Conservation (phyloP, 2,329 filamentous ascomycete species). For the Fusarium secorum region DNA sequence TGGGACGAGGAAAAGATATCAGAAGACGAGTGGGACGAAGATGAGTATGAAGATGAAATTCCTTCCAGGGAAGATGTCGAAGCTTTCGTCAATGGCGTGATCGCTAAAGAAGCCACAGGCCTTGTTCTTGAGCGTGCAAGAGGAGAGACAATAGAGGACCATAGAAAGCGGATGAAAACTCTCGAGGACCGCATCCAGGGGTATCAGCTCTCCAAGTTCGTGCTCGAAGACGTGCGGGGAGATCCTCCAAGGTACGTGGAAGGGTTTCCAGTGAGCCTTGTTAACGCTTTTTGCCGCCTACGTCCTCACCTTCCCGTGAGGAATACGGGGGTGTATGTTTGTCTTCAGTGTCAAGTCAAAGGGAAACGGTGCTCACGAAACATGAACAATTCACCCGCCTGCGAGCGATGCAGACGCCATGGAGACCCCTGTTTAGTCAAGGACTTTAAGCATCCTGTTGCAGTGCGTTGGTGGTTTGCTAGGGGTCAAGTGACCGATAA, state of each 20-base stretch:
- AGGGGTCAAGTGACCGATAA: neutral
- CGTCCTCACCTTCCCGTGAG: neutral
- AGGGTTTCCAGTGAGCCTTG: conserved; percentile 38
- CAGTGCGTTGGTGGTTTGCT: conserved; percentile 1
- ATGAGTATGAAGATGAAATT: neutral
- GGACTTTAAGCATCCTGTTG: conserved; percentile 61
- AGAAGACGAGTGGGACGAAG: neutral
- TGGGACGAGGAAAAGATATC: neutral
- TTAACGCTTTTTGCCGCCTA: conserved; percentile 25
- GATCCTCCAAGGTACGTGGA: conserved; percentile 40
- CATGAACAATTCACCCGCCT: conserved; percentile 2
- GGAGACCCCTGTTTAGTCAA: conserved; percentile 47
- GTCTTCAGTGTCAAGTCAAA: conserved; percentile 38
- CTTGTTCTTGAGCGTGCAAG: neutral
- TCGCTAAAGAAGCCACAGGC: conserved; percentile 1
- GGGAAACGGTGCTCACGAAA: conserved; percentile 39
- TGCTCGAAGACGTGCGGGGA: neutral
- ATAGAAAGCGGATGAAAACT: conserved; percentile 9
- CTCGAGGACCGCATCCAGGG: conserved; percentile 25
- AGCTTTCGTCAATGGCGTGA: conserved; percentile 8
- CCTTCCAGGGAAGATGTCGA: conserved; percentile 17
- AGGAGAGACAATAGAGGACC: conserved; percentile 1
- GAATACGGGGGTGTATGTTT: conserved; percentile 7
- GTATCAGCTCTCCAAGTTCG: conserved; percentile 1
- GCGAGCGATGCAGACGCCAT: conserved; percentile 37